Conservation (phyloP, 106 monocot genomes). For the Iris macrosiphon region DNA sequence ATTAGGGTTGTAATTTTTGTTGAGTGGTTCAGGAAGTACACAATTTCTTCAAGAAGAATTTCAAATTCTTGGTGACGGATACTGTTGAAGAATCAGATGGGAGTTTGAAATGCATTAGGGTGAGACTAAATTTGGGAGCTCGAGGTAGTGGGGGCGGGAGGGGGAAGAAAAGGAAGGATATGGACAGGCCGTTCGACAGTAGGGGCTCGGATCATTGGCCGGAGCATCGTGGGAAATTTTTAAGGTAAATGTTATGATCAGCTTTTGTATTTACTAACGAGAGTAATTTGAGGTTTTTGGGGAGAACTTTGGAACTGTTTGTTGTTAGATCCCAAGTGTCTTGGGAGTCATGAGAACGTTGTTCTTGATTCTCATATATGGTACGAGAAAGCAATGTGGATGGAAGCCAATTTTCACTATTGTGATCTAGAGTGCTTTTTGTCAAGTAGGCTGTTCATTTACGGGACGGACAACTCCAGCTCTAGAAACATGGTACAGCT, state of each 20-base stretch:
- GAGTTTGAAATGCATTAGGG: slow-evolving; percentile 51
- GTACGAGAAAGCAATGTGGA: no score
- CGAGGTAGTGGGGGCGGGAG: slow-evolving; percentile 28
- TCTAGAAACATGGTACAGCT: no score
- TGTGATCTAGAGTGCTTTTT: no score
- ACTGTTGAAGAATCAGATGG: slow-evolving; percentile 63
- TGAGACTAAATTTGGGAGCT: slow-evolving; percentile 45
- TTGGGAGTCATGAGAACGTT: neutral
- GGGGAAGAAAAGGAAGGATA: slow-evolving; percentile 67
- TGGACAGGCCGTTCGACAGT: slow-evolving; percentile 65
- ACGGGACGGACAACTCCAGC: no score
- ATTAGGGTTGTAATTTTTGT: neutral
- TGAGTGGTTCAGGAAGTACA: slow-evolving; percentile 62
- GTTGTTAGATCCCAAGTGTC: neutral
- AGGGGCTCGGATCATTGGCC: slow-evolving; percentile 88
- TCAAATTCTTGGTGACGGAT: slow-evolving; percentile 83
- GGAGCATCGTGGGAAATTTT: slow-evolving; percentile 64
- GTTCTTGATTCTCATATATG: no score
- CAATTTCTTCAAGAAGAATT: slow-evolving; percentile 93
- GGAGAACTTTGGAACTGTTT: neutral
- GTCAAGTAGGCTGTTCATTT: no score
- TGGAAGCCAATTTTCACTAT: no score
- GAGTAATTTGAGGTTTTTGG: neutral
- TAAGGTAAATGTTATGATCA: no score
- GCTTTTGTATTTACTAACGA: neutral